These are phyloP conservation scores for Anisogramma anomala DNA, from an alignment of 2,329 filamentous ascomycete genomes.

Conservation along the genomic window DNA sequence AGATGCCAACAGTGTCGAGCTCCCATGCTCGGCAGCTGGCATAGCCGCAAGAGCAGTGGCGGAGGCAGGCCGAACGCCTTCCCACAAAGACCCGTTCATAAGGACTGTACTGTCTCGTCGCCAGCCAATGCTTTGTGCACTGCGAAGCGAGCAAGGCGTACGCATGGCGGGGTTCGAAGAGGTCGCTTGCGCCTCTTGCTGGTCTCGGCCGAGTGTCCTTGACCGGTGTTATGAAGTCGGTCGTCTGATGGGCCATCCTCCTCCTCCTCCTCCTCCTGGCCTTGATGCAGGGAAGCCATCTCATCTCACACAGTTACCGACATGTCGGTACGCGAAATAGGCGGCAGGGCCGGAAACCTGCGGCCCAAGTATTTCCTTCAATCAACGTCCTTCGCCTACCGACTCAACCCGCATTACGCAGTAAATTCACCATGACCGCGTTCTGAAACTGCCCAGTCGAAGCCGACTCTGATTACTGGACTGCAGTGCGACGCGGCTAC, in stretches of 20 bases:
- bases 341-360: background rate
- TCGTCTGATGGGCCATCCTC: background rate
- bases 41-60: no score
- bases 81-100: no score
- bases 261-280: no score
- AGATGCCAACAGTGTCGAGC: no score
- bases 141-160: no score
- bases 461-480: background rate
- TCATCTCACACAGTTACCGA: slow-evolving; percentile 7
- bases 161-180: no score
- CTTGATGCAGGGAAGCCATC: no score
- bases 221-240: background rate
- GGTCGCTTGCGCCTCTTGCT: background rate
- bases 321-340: slow-evolving; percentile 6
- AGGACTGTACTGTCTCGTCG: no score
- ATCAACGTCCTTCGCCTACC: background rate
- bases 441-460: no score
- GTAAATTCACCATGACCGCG: background rate
- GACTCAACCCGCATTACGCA: background rate
- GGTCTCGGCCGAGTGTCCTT: background rate
- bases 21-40: no score
- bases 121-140: no score
- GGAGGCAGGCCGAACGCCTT: no score
- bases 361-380: slow-evolving; percentile 13
- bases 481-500: slow-evolving; percentile 1